Percentiles rank a stretch among this genome's conserved stretches.
These are phyloP conservation scores for Claviceps sp. DNA, from an alignment of 2,329 filamentous ascomycete genomes.

Conservation along the genomic window DNA sequence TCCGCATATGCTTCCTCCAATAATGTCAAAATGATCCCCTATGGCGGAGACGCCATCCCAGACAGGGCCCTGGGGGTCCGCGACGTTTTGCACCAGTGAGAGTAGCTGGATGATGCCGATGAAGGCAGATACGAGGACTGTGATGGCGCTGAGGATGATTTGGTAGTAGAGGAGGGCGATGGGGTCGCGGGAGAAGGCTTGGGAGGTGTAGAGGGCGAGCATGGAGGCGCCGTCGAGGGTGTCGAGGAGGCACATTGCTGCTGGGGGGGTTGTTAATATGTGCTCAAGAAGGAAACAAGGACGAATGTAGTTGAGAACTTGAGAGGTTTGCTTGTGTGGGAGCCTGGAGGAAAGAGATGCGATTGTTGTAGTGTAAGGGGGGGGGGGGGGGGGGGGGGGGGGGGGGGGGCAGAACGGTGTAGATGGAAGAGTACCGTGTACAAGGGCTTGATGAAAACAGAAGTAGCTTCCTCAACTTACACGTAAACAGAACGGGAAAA, in stretches of 20 bases:
- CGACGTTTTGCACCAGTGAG: constrained; percentile 63
- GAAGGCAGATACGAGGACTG: constrained; percentile 68
- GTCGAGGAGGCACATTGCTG: constrained; percentile 90
- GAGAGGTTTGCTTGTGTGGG: neutral
- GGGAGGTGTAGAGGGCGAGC: constrained; percentile 84
- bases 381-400: no score
- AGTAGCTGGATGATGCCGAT: constrained; percentile 80
- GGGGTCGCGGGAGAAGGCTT: constrained; percentile 60
- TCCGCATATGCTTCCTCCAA: constrained; percentile 77
- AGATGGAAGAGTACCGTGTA: no score
- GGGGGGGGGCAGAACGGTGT: no score
- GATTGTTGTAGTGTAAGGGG: no score
- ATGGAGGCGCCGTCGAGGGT: constrained; percentile 88
- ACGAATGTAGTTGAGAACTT: neutral
- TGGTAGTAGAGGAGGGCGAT: constrained; percentile 94
- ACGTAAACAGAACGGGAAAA: constrained; percentile 80
- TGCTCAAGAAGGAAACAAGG: no score
- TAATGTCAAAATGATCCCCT: constrained; percentile 71
- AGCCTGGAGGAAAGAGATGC: no score
- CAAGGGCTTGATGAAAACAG: no score
- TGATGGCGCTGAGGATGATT: constrained; percentile 71
- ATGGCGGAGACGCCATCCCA: constrained; percentile 76
- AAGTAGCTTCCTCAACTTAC: constrained; percentile 25
- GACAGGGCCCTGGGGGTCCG: constrained; percentile 60
- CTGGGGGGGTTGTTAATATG: constrained; percentile 23